Conservation (phyloP, 2,329 filamentous ascomycete genomes). For the Neopestalotiopsis sp. region DNA sequence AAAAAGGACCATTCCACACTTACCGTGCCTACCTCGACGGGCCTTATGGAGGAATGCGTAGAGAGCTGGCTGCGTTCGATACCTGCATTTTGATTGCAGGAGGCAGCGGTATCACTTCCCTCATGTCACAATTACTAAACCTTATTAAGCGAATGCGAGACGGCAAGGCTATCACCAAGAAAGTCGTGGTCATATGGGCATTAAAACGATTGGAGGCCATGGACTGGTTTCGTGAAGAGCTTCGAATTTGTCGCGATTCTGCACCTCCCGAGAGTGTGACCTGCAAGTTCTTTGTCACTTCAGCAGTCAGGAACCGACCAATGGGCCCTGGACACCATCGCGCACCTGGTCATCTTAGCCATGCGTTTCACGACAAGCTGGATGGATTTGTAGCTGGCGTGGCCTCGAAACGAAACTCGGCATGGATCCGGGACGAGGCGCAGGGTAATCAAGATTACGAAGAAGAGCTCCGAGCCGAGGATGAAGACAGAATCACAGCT, state of each 20-base stretch:
- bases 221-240: slow-evolving; percentile 97
- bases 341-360: slow-evolving; percentile 71
- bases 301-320: slow-evolving; percentile 62
- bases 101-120: slow-evolving; percentile 91
- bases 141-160: slow-evolving; percentile 97
- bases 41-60: slow-evolving; percentile 92
- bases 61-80: slow-evolving; percentile 89
- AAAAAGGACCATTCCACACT: slow-evolving; percentile 88
- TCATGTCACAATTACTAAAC: slow-evolving; percentile 89
- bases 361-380: slow-evolving; percentile 82
- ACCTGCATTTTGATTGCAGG: slow-evolving; percentile 93
- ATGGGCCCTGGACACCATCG: slow-evolving; percentile 29
- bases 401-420: slow-evolving; percentile 84
- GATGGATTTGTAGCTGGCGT: slow-evolving; percentile 88
- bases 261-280: slow-evolving; percentile 88
- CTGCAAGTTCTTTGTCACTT: slow-evolving; percentile 94
- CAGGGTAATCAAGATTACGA: slow-evolving; percentile 80
- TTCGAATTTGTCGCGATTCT: slow-evolving; percentile 87
- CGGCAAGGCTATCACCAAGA: slow-evolving; percentile 89
- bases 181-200: slow-evolving; percentile 92
- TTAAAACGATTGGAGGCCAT: slow-evolving; percentile 90
- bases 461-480: slow-evolving; percentile 78
- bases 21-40: slow-evolving; percentile 93
- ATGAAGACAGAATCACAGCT: slow-evolving; percentile 84
- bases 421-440: slow-evolving; percentile 81